Conservation (phyloP, 257 asterid species). For the Oldenlandia corymbosa region DNA sequence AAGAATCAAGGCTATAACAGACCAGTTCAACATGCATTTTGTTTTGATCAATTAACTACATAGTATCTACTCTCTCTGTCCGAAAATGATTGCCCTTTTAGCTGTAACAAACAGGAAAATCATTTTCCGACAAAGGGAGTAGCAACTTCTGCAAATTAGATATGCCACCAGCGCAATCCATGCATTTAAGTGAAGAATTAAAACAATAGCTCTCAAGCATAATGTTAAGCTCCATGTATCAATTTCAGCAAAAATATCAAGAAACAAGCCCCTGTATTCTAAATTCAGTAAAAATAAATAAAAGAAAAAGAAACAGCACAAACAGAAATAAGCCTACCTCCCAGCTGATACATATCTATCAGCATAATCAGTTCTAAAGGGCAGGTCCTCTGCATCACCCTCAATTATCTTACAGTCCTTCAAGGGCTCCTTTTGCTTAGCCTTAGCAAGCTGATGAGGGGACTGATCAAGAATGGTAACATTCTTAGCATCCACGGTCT, state of each 20-base stretch:
- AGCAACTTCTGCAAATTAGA: too few species aligned
- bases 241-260: not conserved
- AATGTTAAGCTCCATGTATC: not conserved
- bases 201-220: not conserved
- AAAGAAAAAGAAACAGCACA: not conserved
- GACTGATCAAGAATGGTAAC: constrained; percentile 98
- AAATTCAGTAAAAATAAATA: too few species aligned
- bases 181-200: too few species aligned
- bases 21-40: too few species aligned
- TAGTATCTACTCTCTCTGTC: too few species aligned
- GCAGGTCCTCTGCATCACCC: constrained; percentile 98
- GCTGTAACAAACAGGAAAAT: too few species aligned
- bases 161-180: too few species aligned
- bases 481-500: constrained; percentile 86
- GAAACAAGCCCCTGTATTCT: not conserved
- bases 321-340: constrained; percentile 39
- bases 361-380: constrained; percentile 62
- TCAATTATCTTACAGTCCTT: constrained; percentile 80
- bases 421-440: constrained; percentile 80
- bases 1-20: too few species aligned
- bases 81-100: too few species aligned
- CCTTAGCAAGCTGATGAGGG: constrained; percentile 94
- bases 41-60: too few species aligned
- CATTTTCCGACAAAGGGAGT: too few species aligned
- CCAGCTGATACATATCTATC: constrained; percentile 94